Conservation (phyloP, 2,329 filamentous ascomycete genomes). For the Apiospora arundinis region DNA sequence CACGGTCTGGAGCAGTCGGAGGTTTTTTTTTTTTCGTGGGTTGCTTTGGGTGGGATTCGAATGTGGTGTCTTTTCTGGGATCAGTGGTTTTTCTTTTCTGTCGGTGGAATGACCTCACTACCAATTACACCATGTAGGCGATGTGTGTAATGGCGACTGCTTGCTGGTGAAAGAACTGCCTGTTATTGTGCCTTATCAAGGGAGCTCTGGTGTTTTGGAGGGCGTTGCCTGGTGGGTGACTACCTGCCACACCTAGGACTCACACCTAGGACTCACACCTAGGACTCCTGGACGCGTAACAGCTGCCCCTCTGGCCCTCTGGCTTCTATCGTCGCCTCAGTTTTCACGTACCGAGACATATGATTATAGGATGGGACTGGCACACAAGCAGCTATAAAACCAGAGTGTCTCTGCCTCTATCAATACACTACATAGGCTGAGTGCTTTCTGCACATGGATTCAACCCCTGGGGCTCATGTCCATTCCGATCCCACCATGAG, state of each 20-base stretch:
- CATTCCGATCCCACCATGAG: too few relatives aligned
- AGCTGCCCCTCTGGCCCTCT: too few relatives aligned
- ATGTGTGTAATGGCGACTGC: conserved; percentile 13
- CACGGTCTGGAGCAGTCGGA: conserved; percentile 15
- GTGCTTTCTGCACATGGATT: too few relatives aligned
- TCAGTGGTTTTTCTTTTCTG: conserved; percentile 14
- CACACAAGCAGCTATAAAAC: too few relatives aligned
- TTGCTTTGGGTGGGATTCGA: conserved; percentile 4
- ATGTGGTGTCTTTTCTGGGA: conserved; percentile 17
- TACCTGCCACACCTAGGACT: neutral
- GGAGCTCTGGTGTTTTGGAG: neutral
- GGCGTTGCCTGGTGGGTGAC: conserved; percentile 1
- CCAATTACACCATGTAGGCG: neutral
- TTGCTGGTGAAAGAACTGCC: neutral
- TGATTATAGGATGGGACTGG: too few relatives aligned
- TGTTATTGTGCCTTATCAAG: neutral
- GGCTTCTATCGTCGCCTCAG: too few relatives aligned
- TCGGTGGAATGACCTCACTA: conserved; percentile 12
- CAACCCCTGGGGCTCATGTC: too few relatives aligned
- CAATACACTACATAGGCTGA: too few relatives aligned
- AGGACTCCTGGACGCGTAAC: neutral
- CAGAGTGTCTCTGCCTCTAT: too few relatives aligned
- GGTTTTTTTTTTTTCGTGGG: neutral
- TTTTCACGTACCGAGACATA: too few relatives aligned
- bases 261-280: too few relatives aligned